Conservation (phyloP, 257 asterid genomes). For the Dorcoceras hygrometricum region DNA sequence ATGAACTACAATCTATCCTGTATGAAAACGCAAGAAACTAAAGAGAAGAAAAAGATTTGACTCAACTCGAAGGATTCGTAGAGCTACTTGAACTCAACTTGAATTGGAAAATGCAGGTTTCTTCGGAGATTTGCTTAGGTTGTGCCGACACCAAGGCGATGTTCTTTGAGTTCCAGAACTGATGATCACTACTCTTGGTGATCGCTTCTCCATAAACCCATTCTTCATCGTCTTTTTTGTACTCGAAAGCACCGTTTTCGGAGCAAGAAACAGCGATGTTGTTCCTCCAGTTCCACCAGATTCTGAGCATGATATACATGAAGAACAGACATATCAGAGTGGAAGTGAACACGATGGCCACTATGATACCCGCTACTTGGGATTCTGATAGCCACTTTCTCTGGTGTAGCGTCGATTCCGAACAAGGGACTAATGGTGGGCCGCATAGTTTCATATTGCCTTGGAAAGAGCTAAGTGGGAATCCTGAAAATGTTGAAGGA, state of each 20-base stretch:
- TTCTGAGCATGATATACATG: constrained; percentile 69
- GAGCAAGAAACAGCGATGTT: constrained; percentile 71
- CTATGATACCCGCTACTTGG: constrained; percentile 57
- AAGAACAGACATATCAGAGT: constrained; percentile 66
- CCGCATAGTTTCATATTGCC: constrained; percentile 66
- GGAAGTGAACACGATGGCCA: constrained; percentile 79
- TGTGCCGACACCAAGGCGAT: constrained; percentile 30
- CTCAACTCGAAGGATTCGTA: constrained; percentile 35
- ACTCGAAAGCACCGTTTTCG: constrained; percentile 39
- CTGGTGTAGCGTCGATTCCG: constrained; percentile 28
- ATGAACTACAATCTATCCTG: neutral
- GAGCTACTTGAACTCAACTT: constrained; percentile 36
- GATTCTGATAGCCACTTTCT: constrained; percentile 52
- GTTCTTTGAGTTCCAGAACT: constrained; percentile 45
- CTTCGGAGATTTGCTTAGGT: constrained; percentile 41
- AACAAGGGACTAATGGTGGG: constrained; percentile 61
- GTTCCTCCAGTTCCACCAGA: constrained; percentile 88
- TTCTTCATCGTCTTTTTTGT: constrained; percentile 43
- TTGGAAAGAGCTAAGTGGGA: constrained; percentile 53
- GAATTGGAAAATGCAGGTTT: constrained; percentile 45
- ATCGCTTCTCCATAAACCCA: constrained; percentile 66
- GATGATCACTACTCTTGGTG: constrained; percentile 41
- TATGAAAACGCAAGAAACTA: neutral
- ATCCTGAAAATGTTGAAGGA: constrained; percentile 59
- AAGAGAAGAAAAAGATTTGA: neutral